Evolutionary conservation across 2,329 filamentous ascomycete species (phyloP).

Genomic region (Sporothrix inflata): DNA sequence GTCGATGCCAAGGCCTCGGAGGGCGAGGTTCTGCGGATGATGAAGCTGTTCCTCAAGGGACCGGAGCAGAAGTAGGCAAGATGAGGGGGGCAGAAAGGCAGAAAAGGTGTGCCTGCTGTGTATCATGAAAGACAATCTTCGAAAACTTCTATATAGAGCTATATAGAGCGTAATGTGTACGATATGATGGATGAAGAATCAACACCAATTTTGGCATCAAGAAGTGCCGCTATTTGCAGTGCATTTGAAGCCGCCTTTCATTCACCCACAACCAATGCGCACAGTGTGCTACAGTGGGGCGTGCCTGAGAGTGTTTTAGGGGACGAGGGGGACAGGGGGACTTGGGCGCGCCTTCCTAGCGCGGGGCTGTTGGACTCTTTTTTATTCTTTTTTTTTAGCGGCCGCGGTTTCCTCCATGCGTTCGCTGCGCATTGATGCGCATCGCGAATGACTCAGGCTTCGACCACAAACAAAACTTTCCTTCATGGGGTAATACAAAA

Average conservation of each 20-base stretch:
- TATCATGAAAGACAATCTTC: not conserved
- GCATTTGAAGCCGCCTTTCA: too few species aligned
- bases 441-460: slow-evolving; percentile 26
- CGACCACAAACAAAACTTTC: not conserved
- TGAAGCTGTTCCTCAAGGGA: slow-evolving; percentile 48
- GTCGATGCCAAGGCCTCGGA: slow-evolving; percentile 49
- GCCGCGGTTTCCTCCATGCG: slow-evolving; percentile 25
- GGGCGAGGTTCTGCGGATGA: slow-evolving; percentile 47
- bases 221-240: too few species aligned
- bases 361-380: slow-evolving; percentile 21
- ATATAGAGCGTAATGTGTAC: not conserved
- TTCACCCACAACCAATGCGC: not conserved
- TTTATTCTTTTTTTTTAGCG: slow-evolving; percentile 21
- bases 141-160: not conserved
- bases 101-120: too few species aligned
- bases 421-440: not conserved
- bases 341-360: slow-evolving; percentile 17
- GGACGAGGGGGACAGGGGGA: too few species aligned
- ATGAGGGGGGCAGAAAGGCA: not conserved
- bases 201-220: too few species aligned
- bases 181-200: not conserved
- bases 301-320: not conserved
- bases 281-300: not conserved
- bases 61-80: slow-evolving; percentile 26
- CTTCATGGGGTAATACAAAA: too few species aligned